Evolutionary conservation across 768 basidiomycete genomes (phyloP).

Genomic region (Suillus luteus): DNA sequence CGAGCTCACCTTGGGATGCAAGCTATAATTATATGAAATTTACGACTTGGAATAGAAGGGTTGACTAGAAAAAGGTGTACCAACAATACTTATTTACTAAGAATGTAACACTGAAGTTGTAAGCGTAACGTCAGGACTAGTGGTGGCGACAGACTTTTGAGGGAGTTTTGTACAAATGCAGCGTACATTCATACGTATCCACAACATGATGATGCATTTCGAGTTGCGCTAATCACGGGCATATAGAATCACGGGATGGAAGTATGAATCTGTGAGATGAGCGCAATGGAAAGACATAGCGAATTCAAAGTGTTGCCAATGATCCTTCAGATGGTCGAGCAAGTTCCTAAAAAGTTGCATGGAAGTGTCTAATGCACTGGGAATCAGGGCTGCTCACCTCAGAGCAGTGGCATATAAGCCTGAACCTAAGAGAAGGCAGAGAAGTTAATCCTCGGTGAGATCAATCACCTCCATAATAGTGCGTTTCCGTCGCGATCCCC

Average conservation of each 20-base stretch:
- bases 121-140: not conserved
- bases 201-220: not conserved
- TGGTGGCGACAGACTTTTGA: not conserved
- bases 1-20: not conserved
- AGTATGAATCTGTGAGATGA: too few species aligned
- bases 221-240: not conserved
- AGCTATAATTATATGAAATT: not conserved
- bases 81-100: not conserved
- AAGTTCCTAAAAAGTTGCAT: not conserved
- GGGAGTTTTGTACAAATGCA: not conserved
- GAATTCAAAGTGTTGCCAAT: too few species aligned
- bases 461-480: not conserved
- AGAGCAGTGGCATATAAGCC: not conserved
- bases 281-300: too few species aligned
- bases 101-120: not conserved
- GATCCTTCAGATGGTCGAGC: too few species aligned
- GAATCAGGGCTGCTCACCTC: not conserved
- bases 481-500: not conserved
- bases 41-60: not conserved
- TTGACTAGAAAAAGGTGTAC: not conserved
- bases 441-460: slow-evolving; percentile 3
- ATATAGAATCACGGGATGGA: too few species aligned
- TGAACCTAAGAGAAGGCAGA: not conserved
- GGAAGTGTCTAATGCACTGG: not conserved
- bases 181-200: not conserved